Percentiles rank a stretch among this genome's conserved stretches.
These are phyloP conservation scores for Chaetomium tenue DNA, from an alignment of 495 filamentous ascomycete species.

Conservation along the genomic window DNA sequence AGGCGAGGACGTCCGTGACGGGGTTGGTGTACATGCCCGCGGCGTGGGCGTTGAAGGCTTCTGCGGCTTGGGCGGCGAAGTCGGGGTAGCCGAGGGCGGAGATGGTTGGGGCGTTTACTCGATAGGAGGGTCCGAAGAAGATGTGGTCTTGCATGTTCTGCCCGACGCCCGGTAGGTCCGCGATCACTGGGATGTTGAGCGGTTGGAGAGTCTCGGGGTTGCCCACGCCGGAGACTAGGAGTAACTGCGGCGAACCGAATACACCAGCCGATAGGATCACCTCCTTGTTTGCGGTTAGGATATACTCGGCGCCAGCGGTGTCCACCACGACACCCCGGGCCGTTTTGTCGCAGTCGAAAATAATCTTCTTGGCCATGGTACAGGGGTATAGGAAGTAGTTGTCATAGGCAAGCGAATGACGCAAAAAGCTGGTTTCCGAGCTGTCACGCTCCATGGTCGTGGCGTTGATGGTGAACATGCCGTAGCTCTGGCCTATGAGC, in stretches of 20 bases:
- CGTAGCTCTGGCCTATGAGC: background rate
- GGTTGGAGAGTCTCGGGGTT: slow-evolving; percentile 31
- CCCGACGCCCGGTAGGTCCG: slow-evolving; percentile 53
- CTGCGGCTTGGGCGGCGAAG: slow-evolving; percentile 40
- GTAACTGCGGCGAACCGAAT: slow-evolving; percentile 52
- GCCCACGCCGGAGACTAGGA: slow-evolving; percentile 47
- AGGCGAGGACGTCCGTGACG: slow-evolving; percentile 47
- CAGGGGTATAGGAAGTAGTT: background rate
- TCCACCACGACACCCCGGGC: slow-evolving; percentile 9
- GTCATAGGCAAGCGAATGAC: background rate
- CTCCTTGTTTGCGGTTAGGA: slow-evolving; percentile 31
- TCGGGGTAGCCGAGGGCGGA: background rate
- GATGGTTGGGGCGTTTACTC: background rate
- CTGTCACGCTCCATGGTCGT: too few species aligned
- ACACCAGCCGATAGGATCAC: slow-evolving; percentile 53
- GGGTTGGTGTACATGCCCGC: background rate
- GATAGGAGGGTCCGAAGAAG: background rate
- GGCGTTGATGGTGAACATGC: background rate
- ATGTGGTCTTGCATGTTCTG: slow-evolving; percentile 27
- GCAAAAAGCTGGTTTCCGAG: too few species aligned
- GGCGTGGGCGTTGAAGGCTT: background rate
- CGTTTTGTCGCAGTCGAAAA: slow-evolving; percentile 11
- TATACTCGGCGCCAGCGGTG: background rate
- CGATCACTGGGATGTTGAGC: slow-evolving; percentile 42
- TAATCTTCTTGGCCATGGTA: background rate